Percentiles rank a stretch among this genome's conserved stretches.
Conservation (phyloP, 1,284 basidiomycete genomes). For the Limonomyces culmigenus region DNA sequence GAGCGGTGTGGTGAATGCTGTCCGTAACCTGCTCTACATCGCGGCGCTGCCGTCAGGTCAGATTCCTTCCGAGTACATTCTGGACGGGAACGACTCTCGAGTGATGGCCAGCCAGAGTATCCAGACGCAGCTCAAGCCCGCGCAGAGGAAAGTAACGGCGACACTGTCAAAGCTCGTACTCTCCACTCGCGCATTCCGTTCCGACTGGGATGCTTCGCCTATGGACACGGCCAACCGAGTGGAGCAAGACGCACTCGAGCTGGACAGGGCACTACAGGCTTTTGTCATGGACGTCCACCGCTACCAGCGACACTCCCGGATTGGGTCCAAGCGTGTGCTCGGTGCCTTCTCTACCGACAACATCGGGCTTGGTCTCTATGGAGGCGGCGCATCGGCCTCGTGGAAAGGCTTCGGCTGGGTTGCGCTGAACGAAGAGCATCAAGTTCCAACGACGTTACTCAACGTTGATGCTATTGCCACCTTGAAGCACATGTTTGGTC, state of each 20-base stretch:
- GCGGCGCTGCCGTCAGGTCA: constrained; percentile 46
- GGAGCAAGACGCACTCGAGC: constrained; percentile 60
- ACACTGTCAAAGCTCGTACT: constrained; percentile 62
- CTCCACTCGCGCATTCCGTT: constrained; percentile 61
- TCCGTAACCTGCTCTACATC: constrained; percentile 60
- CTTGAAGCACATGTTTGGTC: constrained; percentile 17
- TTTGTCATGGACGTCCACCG: constrained; percentile 62
- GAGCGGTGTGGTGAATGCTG: constrained; percentile 44
- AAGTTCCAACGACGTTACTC: constrained; percentile 31
- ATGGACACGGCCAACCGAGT: constrained; percentile 56
- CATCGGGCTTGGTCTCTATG: constrained; percentile 56
- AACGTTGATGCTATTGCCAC: constrained; percentile 35
- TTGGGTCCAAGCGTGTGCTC: constrained; percentile 35
- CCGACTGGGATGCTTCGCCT: constrained; percentile 45
- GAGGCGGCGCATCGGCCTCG: constrained; percentile 44
- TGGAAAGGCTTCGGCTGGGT: constrained; percentile 77
- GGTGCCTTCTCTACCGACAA: constrained; percentile 48
- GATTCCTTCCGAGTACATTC: constrained; percentile 38
- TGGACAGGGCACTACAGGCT: constrained; percentile 53
- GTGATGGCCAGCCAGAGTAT: constrained; percentile 31
- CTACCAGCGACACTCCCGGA: constrained; percentile 19
- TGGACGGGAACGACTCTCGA: constrained; percentile 28
- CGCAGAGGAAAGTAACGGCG: constrained; percentile 62
- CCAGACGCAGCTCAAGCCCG: constrained; percentile 38
- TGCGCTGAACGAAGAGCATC: constrained; percentile 27